Base-by-base conservation (phyloP, 148 eudicot genomes). In the Rhododendron mucronatum region DNA sequence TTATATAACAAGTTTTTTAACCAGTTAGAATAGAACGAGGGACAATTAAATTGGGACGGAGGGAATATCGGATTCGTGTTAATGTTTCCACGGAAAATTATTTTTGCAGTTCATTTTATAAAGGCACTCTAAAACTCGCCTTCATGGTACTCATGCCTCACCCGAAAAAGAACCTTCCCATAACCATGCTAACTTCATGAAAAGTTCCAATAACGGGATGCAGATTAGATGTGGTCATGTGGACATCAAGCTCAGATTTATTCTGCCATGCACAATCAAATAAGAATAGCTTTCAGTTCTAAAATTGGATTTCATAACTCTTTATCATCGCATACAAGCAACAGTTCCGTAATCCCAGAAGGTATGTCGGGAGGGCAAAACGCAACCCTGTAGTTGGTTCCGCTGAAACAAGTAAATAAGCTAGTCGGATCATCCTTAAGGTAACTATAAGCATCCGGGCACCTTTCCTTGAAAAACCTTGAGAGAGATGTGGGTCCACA, bases 351-450 rank as follows among this genome's bases (percentile, higher is more conserved):
- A 12, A 11, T 5, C 65, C 65, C 14, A 30, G 30, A 30, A 30
- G 30, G 0, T 30, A 30, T 30, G 30, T 30, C 30, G 30, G 30
- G 30, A 7, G 94, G 93, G 85, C 92, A 90, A 41, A 91, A 92
- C 20, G 88, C 88, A 55, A 91, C 93, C 65, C 39, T 86, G 30
- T 92, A 92, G 50, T 91, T 90, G 26, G 93, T 83, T 0, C 92
- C 91, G 4, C 86, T 28, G 5, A 91, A 90, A 69, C 95, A 93
- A 35, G 91, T 92, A 30, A 86, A 92, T 0, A 41, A 55, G 80
- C 93, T 92, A 0, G 90, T 87, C 1, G 20, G 48, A 81, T 92
- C 96, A 89, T 92, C 92, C 15, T 63, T 28, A n/a, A 88, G 88
- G 81, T 88, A 90, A 39, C 89, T 88, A 67, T 87, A 90, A 55